A percentile compares a stretch with the other conserved stretches of the same genome.
These are phyloP conservation scores for Arabis alpina DNA, from an alignment of 345 rosid species.

Conservation along the genomic window DNA sequence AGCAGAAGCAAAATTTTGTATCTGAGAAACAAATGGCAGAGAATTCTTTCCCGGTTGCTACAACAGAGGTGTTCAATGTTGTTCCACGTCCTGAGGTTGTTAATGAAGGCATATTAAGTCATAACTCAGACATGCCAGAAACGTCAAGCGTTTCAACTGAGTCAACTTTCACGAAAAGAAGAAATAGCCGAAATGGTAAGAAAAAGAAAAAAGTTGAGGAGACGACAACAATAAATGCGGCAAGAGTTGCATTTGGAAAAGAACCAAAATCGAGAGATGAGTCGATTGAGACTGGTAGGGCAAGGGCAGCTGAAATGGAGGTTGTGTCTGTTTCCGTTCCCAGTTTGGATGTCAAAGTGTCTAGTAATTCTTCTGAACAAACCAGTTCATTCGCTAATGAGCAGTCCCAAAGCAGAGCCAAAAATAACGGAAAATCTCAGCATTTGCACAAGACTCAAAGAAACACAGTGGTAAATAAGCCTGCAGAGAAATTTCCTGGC, in stretches of 20 bases:
- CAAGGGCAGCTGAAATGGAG: conserved; percentile 47
- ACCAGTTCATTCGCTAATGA: conserved; percentile 53
- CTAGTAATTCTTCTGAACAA: conserved; percentile 56
- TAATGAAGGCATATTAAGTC: conserved; percentile 44
- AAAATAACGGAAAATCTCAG: conserved; percentile 71
- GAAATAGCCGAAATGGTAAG: conserved; percentile 60
- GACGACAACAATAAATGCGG: conserved; percentile 43
- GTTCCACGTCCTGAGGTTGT: conserved; percentile 42
- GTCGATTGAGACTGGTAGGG: conserved; percentile 48
- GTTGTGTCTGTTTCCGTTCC: conserved; percentile 39
- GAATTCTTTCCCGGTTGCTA: conserved; percentile 13
- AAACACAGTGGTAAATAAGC: conserved; percentile 55
- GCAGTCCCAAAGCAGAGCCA: conserved; percentile 54
- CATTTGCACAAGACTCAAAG: conserved; percentile 61
- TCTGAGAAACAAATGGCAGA: too few species aligned
- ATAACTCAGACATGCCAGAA: conserved; percentile 47
- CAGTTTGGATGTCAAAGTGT: conserved; percentile 49
- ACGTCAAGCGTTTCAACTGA: conserved; percentile 48
- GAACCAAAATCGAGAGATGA: conserved; percentile 44
- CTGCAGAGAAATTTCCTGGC: conserved; percentile 57
- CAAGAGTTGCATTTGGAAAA: conserved; percentile 41
- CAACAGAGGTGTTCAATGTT: conserved; percentile 46
- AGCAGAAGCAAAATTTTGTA: too few species aligned
- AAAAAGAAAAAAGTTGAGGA: conserved; percentile 70
- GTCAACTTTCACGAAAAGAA: conserved; percentile 62